Evolutionary conservation across 2,329 filamentous ascomycete species (phyloP), one percentile per base, ranked within the genome.

Genomic region (Aspergillus terreus): DNA sequence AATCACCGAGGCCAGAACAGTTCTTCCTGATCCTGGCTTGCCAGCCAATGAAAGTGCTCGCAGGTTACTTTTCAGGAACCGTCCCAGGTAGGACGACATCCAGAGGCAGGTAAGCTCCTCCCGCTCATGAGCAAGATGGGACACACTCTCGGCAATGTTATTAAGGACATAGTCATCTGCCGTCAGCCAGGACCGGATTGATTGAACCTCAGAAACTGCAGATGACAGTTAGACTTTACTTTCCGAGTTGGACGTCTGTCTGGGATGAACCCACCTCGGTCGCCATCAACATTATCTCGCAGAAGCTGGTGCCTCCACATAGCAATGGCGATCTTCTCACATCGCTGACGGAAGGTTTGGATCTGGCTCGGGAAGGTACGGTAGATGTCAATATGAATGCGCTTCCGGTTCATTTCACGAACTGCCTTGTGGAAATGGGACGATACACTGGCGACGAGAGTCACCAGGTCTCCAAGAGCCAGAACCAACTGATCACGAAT

Each of bases 51-150:
- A 58, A 25, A 82, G 62, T 2, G 74, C 66, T 12, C 70, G 67
- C 30, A 78, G 66, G 1, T 71, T 60, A 40, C 74, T 72, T 46
- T 77, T 76, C 25, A 76, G 56, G 53, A 82, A 82, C 12, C 72
- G 71, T 12, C 69, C 68, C 17, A 82, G 62, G 30, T 76, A 69
- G 35, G 76, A 73, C 19, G 74, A 69, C 54, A 82, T 74, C 79
- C 79, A 82, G 40, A 79, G 67, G 52, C 79, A 81, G 17, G 78
- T 82, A 53, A 75, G 76, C 52, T 82, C 78, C 43, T 75, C 76
- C 35, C 78, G 69, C 32, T 72, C 63, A 25, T 63, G 71, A 54
- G 64, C 74, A 60, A 61, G 69, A 56, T 61, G 74, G 54, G 57
- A 72, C 58, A 73, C 71, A 51, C 75, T 75, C 14, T 74, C 70